A percentile compares a stretch with the other conserved stretches of the same genome.
Evolutionary conservation across 2,329 filamentous ascomycete species (phyloP).

Genomic region (Tolypocladium paradoxum): DNA sequence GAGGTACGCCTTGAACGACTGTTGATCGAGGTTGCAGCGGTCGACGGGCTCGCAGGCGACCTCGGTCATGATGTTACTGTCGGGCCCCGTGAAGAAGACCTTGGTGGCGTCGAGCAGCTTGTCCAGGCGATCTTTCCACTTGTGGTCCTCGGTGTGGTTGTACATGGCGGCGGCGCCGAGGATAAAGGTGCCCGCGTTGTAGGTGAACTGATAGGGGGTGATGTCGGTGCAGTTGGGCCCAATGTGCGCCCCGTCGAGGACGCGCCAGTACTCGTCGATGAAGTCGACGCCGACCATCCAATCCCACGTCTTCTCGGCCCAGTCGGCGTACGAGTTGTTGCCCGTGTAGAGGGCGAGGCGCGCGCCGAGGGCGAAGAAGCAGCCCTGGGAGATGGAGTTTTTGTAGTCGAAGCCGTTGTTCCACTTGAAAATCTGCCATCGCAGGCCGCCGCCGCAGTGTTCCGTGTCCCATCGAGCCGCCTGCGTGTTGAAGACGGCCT

Average conservation of each 20-base stretch:
- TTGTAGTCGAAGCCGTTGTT: conserved; percentile 77
- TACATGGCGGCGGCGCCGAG: conserved; percentile 59
- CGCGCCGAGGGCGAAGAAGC: conserved; percentile 52
- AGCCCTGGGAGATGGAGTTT: conserved; percentile 52
- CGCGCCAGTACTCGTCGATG: conserved; percentile 45
- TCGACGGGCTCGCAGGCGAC: conserved; percentile 52
- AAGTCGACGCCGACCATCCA: conserved; percentile 51
- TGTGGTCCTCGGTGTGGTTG: conserved; percentile 41
- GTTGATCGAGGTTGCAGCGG: conserved; percentile 51
- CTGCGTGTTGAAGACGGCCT: conserved; percentile 75
- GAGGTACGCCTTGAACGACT: conserved; percentile 54
- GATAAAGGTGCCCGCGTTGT: conserved; percentile 58
- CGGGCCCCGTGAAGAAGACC: conserved; percentile 42
- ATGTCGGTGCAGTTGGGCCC: conserved; percentile 45
- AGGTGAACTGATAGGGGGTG: conserved; percentile 55
- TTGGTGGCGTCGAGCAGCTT: conserved; percentile 42
- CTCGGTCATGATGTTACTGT: conserved; percentile 51
- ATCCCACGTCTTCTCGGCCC: conserved; percentile 64
- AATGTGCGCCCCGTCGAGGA: conserved; percentile 53
- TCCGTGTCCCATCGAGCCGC: conserved; percentile 59
- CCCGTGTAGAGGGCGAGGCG: conserved; percentile 67
- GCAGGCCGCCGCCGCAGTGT: conserved; percentile 62
- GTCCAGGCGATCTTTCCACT: conserved; percentile 49
- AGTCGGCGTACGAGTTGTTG: conserved; percentile 66
- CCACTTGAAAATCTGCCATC: conserved; percentile 78